Conservation (phyloP, 2,329 filamentous ascomycete species). For the Pseudocercospora fijiensis region DNA sequence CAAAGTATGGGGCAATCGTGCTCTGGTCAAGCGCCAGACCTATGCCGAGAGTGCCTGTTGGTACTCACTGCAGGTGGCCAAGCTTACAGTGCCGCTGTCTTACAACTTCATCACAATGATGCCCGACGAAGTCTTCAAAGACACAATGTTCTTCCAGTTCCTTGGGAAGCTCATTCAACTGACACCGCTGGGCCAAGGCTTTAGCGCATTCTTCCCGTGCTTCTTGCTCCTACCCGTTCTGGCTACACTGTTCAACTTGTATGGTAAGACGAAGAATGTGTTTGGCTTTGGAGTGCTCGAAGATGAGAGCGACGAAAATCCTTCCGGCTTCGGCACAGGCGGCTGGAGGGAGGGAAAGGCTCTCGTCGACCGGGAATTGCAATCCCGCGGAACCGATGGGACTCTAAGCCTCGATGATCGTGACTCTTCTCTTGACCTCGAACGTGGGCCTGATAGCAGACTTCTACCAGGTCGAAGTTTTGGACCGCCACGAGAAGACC, state of each 20-base stretch:
- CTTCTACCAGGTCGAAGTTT: background rate
- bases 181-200: conserved; percentile 76
- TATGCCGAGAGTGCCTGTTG: conserved; percentile 92
- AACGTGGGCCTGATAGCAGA: conserved; percentile 20
- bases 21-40: conserved; percentile 84
- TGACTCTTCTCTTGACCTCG: conserved; percentile 32
- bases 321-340: conserved; percentile 68
- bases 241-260: conserved; percentile 85
- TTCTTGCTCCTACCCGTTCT: conserved; percentile 82
- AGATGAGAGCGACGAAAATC: conserved; percentile 68
- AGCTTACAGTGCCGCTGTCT: conserved; percentile 84
- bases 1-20: conserved; percentile 95
- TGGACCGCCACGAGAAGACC: conserved; percentile 5
- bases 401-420: conserved; percentile 38
- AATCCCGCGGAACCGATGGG: conserved; percentile 41
- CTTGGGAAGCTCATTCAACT: conserved; percentile 80
- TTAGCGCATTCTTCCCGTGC: conserved; percentile 84
- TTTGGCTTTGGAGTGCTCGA: conserved; percentile 79
- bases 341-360: conserved; percentile 90
- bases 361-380: conserved; percentile 78
- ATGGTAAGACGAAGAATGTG: conserved; percentile 72
- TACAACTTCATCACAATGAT: conserved; percentile 97
- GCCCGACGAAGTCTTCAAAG: conserved; percentile 66
- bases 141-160: conserved; percentile 84
- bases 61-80: conserved; percentile 90